A percentile compares a stretch with the other conserved stretches of the same genome.
phyloP scores from a whole-genome alignment of 257 asterid genomes.

The Leptodermis oblonga region DNA sequence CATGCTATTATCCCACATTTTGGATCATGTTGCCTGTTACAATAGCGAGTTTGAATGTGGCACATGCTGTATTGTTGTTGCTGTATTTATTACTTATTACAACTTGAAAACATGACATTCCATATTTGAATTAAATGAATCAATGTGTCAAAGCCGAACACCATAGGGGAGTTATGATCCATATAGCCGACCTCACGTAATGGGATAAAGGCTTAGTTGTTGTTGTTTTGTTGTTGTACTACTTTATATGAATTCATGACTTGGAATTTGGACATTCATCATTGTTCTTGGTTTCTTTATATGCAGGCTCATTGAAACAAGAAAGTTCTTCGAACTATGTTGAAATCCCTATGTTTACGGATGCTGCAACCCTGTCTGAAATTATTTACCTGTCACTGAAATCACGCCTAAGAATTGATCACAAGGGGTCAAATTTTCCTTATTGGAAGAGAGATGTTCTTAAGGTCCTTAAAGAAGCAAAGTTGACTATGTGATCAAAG shows the following conservation, averaged over 20 bases:
- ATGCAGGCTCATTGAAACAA: neutral
- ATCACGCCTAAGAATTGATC: neutral
- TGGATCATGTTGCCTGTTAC: neutral
- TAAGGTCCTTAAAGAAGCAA: neutral
- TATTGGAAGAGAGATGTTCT: neutral
- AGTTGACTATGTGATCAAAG: conserved; percentile 8
- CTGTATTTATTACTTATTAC: neutral
- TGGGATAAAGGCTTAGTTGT: too few species aligned
- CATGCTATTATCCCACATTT: neutral
- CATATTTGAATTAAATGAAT: too few species aligned
- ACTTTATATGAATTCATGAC: neutral
- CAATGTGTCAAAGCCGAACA: too few species aligned
- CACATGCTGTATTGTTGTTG: neutral
- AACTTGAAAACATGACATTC: too few species aligned
- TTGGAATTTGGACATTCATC: neutral
- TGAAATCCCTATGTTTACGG: too few species aligned
- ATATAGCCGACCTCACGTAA: too few species aligned
- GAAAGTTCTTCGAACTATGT: neutral
- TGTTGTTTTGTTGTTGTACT: too few species aligned
- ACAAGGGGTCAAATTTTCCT: conserved; percentile 2
- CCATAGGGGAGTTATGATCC: too few species aligned
- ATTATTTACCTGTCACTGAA: neutral
- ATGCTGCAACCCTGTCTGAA: neutral
- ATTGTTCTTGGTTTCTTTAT: too few species aligned
- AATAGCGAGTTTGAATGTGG: neutral